Evolutionary conservation across 2,329 filamentous ascomycete species (phyloP), one percentile per base, ranked within the genome.

Genomic region (Exophiala sideris): DNA sequence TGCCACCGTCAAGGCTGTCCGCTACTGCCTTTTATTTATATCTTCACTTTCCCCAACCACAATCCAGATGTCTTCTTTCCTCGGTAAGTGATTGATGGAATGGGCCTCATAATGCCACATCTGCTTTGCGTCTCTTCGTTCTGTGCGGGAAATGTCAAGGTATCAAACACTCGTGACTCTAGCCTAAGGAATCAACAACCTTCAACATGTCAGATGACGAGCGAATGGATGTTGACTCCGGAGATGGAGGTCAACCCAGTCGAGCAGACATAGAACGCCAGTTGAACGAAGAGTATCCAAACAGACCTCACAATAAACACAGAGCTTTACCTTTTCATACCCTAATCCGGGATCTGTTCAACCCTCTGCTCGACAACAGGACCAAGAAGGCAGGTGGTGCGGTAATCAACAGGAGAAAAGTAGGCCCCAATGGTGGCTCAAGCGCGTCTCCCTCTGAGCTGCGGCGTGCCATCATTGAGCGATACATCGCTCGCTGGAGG

Each of bases 401-500:
- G 0, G 76, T 78, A 3, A 70, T 77, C 7, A 73, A 78, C 21
- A 79, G 82, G 34, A 73, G 75, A 58, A 88, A 84, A 67, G 72
- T 75, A 52, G 86, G 84, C 0, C 80, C 82, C 1, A 76, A 83
- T 60, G 58, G 66, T 5, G 52, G 65, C 7, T 71, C 75, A 7
- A 75, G 72, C 4, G 83, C 80, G 49, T 85, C 84, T 3, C 86
- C 89, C 0, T 84, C 92, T 61, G 91, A 96, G 68, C 81, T 87
- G 58, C 84, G 90, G 35, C 82, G 87, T 1, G 83, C 85, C 63
- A 88, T 96, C 61, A 90, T 99, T 60, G 83, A 91, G 51, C 79
- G 86, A 6, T 99, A 96, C 74, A 89, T 99, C 62, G 80, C 82
- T 11, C 81, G 84, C 68, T 99, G 94, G 94, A 83, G 91, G 36